phyloP scores from a whole-genome alignment of 2,329 filamentous ascomycete genomes.

The Aspergillus puulaauensis region DNA sequence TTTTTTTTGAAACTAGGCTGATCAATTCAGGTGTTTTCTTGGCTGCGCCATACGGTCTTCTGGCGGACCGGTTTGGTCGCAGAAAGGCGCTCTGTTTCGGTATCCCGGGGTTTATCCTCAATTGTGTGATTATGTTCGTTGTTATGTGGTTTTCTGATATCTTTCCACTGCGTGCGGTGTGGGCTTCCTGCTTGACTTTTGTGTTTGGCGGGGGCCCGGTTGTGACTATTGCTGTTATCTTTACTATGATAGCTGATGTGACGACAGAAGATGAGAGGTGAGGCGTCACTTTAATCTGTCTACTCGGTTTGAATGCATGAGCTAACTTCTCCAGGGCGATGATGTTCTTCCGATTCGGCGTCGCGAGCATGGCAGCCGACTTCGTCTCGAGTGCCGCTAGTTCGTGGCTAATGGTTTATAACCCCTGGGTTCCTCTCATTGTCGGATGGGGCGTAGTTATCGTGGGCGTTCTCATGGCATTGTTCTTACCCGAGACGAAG shows the following conservation, averaged over 20 bases:
- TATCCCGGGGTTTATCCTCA: conserved; percentile 42
- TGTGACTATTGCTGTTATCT: conserved; percentile 47
- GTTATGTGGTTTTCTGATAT: conserved; percentile 40
- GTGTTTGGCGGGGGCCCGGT: conserved; percentile 50
- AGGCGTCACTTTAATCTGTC: neutral
- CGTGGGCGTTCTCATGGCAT: conserved; percentile 31
- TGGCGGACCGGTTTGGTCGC: conserved; percentile 50
- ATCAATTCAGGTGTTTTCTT: conserved; percentile 41
- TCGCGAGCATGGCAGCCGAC: conserved; percentile 41
- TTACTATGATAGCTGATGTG: conserved; percentile 55
- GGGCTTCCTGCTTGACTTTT: conserved; percentile 48
- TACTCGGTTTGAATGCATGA: neutral
- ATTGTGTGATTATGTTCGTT: conserved; percentile 30
- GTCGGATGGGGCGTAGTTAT: conserved; percentile 35
- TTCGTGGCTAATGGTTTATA: conserved; percentile 41
- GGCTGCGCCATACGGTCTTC: conserved; percentile 50
- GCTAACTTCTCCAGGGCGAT: conserved; percentile 29
- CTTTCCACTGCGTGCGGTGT: conserved; percentile 48
- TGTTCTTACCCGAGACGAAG: conserved; percentile 42
- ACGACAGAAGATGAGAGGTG: conserved; percentile 47
- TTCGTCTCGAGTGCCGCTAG: conserved; percentile 39
- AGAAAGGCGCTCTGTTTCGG: conserved; percentile 46
- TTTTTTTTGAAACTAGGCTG: neutral
- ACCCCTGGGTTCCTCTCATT: conserved; percentile 43
- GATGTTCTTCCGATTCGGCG: conserved; percentile 43